Evolutionary conservation across 768 basidiomycete genomes (phyloP).

Genomic region (Hygrocybe coccinea): DNA sequence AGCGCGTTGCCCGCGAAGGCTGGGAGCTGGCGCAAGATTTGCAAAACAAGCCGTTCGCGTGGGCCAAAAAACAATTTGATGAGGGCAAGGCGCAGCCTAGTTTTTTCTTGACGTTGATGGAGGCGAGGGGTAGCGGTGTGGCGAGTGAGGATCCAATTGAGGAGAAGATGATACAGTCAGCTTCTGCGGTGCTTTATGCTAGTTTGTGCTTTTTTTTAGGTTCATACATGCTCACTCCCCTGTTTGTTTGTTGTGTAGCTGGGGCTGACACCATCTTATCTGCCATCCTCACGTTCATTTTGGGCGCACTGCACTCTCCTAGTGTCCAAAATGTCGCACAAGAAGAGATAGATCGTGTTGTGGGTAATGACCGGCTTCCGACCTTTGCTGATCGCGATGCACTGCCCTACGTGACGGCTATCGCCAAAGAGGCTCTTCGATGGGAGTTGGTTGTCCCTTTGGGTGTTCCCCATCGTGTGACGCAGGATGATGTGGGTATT

Average conservation of each 20-base stretch:
- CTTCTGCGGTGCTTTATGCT: too few species aligned
- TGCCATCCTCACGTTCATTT: neutral
- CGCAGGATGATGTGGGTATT: neutral
- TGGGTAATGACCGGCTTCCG: conserved; percentile 6
- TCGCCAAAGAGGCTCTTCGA: conserved; percentile 7
- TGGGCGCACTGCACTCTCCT: conserved; percentile 5
- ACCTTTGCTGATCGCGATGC: conserved; percentile 2
- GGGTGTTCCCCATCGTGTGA: conserved; percentile 5
- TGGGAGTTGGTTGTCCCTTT: conserved; percentile 6
- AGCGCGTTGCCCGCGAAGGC: conserved; percentile 34
- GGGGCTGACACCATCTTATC: neutral
- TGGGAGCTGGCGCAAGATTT: conserved; percentile 29
- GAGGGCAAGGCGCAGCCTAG: neutral
- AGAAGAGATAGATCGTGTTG: conserved; percentile 9
- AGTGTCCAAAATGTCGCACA: conserved; percentile 3
- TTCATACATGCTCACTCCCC: neutral
- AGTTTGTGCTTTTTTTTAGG: too few species aligned
- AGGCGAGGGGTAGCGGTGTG: too few species aligned
- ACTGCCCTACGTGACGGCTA: conserved; percentile 6
- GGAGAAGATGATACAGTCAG: too few species aligned
- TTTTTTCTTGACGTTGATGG: too few species aligned
- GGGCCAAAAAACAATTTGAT: conserved; percentile 34
- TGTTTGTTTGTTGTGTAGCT: neutral
- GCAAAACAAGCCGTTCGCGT: conserved; percentile 36
- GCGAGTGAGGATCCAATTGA: too few species aligned